Conservation (phyloP, 768 basidiomycete species). For the Lentinula sp. region DNA sequence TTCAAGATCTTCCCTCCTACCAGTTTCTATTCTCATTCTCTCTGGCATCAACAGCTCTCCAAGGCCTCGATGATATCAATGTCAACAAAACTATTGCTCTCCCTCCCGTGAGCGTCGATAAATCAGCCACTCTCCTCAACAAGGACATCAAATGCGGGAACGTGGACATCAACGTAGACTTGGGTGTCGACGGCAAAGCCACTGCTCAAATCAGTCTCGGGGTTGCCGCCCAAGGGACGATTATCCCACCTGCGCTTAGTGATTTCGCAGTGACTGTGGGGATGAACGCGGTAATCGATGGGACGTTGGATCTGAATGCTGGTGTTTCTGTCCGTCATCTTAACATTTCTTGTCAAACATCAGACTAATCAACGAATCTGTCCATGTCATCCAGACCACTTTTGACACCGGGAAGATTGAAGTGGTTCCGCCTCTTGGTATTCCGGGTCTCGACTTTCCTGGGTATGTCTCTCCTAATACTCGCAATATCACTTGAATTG, state of each 20-base stretch:
- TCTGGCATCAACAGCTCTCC: conserved; percentile 9
- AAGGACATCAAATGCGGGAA: conserved; percentile 11
- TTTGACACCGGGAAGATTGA: conserved; percentile 36
- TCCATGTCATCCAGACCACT: conserved; percentile 19
- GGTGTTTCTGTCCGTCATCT: conserved; percentile 26
- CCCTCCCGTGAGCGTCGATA: conserved; percentile 23
- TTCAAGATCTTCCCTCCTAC: not conserved
- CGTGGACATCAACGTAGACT: conserved; percentile 21
- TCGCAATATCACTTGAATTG: not conserved
- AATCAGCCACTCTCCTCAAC: conserved; percentile 24
- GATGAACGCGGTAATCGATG: conserved; percentile 29
- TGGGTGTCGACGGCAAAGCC: conserved; percentile 20
- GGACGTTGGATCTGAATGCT: conserved; percentile 29
- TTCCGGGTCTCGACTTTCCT: conserved; percentile 45
- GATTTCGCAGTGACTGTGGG: conserved; percentile 29
- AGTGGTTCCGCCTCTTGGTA: conserved; percentile 29
- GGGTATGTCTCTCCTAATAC: conserved; percentile 22
- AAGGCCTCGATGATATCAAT: conserved; percentile 24
- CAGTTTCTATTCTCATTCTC: not conserved
- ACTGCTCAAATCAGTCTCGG: conserved; percentile 30
- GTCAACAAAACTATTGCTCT: conserved; percentile 23
- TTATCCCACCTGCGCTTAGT: conserved; percentile 35
- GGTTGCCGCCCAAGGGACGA: conserved; percentile 34
- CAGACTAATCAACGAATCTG: not conserved
- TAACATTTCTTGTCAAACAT: not conserved